A percentile compares a stretch with the other conserved stretches of the same genome.
Evolutionary conservation across 202 grass and related monocot species (phyloP).

Genomic region (Panicum virgatum): DNA sequence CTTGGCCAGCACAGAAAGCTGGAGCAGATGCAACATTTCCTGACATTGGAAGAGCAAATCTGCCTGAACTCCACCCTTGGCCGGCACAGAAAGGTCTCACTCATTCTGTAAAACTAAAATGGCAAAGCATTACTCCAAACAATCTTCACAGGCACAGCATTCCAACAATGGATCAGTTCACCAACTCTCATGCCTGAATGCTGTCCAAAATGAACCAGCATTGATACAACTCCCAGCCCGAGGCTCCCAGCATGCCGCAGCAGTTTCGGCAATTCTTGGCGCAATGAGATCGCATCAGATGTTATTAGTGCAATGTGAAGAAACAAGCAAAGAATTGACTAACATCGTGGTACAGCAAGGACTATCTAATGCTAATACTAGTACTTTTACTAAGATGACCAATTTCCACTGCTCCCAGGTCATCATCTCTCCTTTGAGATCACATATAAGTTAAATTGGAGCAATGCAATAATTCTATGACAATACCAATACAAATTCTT

Average conservation of each 20-base stretch:
- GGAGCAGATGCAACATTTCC: not conserved
- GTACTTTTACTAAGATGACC: constrained; percentile 21
- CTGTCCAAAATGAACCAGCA: not conserved
- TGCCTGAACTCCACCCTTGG: not conserved
- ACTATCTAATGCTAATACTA: constrained; percentile 23
- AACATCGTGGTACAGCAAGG: constrained; percentile 30
- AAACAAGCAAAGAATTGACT: constrained; percentile 36
- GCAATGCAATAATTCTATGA: constrained; percentile 32
- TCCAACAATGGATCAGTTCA: not conserved
- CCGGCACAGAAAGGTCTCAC: not conserved
- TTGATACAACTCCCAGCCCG: not conserved
- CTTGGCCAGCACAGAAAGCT: not conserved
- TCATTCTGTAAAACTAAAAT: not conserved
- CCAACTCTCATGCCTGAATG: not conserved
- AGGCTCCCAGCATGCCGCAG: not conserved
- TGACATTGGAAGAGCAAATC: not conserved
- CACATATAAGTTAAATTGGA: constrained; percentile 35
- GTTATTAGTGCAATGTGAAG: constrained; percentile 11
- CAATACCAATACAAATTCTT: constrained; percentile 1
- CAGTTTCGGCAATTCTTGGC: constrained; percentile 5
- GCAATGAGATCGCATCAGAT: constrained; percentile 27
- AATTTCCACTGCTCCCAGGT: constrained; percentile 30
- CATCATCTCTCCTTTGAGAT: constrained; percentile 23
- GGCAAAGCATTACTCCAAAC: not conserved
- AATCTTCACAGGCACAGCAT: not conserved